Evolutionary conservation across 108 stramenopile species (phyloP).

Genomic region (Stephanodiscus minutulus): DNA sequence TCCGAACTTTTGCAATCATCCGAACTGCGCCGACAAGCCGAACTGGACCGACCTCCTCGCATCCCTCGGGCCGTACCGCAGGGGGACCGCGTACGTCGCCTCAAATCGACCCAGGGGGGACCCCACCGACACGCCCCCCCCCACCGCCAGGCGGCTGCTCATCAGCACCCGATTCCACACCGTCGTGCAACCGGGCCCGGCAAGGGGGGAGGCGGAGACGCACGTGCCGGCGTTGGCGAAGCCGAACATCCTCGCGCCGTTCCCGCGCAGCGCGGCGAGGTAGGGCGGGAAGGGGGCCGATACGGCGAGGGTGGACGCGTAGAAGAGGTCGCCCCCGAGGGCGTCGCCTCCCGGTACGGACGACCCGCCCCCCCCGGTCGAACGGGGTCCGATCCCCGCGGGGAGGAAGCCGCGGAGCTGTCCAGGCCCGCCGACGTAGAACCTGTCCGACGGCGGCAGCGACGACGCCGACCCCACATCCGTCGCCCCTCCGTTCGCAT

Average conservation of each 20-base stretch:
- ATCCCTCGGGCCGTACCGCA: slow-evolving; percentile 83
- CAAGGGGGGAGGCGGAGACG: slow-evolving; percentile 24
- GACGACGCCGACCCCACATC: too few relatives aligned
- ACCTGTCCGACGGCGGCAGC: slow-evolving; percentile 70
- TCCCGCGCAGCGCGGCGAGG: slow-evolving; percentile 48
- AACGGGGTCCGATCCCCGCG: slow-evolving; percentile 79
- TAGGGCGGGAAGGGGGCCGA: slow-evolving; percentile 59
- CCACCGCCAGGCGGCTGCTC: slow-evolving; percentile 64
- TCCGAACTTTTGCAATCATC: too few relatives aligned
- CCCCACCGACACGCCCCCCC: slow-evolving; percentile 72
- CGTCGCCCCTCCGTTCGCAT: slow-evolving; percentile 30
- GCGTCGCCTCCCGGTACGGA: slow-evolving; percentile 74
- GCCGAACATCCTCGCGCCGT: slow-evolving; percentile 71
- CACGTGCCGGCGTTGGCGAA: slow-evolving; percentile 83
- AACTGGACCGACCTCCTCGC: slow-evolving; percentile 74
- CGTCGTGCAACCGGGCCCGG: slow-evolving; percentile 17
- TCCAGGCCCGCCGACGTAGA: slow-evolving; percentile 81
- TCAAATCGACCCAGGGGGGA: slow-evolving; percentile 75
- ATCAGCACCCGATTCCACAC: slow-evolving; percentile 42
- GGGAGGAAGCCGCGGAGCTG: slow-evolving; percentile 82
- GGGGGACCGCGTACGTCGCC: slow-evolving; percentile 77
- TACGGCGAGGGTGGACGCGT: slow-evolving; percentile 65
- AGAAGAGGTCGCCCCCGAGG: slow-evolving; percentile 79
- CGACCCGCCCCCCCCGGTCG: slow-evolving; percentile 59
- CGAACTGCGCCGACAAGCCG: too few relatives aligned